Base-by-base conservation (phyloP, 371 early-diverging fungal species). In the Rhizopus arrhizus region DNA sequence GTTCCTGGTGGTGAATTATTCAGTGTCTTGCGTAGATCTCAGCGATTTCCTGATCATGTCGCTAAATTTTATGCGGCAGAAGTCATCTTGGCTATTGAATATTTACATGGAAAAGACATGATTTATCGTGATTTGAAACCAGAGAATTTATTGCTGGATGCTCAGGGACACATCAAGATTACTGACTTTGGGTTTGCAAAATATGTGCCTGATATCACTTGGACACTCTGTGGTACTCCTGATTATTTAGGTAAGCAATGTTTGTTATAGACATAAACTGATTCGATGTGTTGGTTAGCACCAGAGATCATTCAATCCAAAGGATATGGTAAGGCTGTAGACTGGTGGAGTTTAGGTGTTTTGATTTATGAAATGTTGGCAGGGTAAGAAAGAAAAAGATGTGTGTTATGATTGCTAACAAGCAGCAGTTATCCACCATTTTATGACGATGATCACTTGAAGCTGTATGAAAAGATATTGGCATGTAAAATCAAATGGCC, bases 341-440 rank as follows among this genome's bases (percentile, higher is more conserved):
- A 99, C 77, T 96, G 95, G 93, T 99, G 96, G 94, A 94, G 97
- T 2, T 78, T 99, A 35, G 99, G 99, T 32, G 89, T 99, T 45
- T 78, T 99, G 40, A 88, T 99, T 32, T 99, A 92, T 75, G 99
- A 99, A 83, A 92, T 95, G 87, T 32, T 47, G 28, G 36, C 28
- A 59, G 34, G 33, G 56, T 38, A 48, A 48, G 6, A 2, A 8
- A 13, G 5, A 22, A 29, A 48, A 48, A 43, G 15, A 43, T n/a
- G 5, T n/a, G n/a, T n/a, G 15, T n/a, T 13, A 29, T n/a, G 31
- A 48, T 7, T 10, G 28, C 9, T 7, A 8, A 48, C 5, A 48
- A 8, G 28, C 28, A 0, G 3, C 3, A 48, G 48, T 13, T 61
- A 92, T 67, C 96, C 97, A 36, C 98, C 98, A 12, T 97, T 96